Evolutionary conservation across 345 rosid species (phyloP).

Genomic region (Gossypium stocksii): DNA sequence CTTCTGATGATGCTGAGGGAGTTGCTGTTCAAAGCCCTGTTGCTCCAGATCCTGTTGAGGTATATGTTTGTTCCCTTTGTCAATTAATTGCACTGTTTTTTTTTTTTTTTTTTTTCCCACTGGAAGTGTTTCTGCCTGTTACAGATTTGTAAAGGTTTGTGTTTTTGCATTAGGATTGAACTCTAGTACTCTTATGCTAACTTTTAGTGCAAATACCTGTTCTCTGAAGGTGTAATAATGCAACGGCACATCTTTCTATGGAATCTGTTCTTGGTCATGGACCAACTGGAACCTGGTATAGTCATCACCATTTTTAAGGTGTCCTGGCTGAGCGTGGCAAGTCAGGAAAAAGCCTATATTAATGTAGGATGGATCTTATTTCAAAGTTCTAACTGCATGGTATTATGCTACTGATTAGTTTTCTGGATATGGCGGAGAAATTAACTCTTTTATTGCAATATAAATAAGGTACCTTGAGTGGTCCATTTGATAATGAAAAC

Average conservation of each 20-base stretch:
- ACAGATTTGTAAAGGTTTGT: not conserved
- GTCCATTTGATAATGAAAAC: conserved; percentile 4
- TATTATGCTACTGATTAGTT: not conserved
- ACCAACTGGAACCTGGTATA: not conserved
- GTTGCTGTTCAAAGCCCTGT: conserved; percentile 39
- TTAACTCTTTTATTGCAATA: not conserved
- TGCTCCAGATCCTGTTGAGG: conserved; percentile 82
- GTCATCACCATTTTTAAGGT: not conserved
- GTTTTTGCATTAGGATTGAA: not conserved
- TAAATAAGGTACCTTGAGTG: conserved; percentile 1
- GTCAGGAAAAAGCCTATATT: not conserved
- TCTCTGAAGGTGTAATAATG: not conserved
- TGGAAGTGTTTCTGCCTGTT: not conserved
- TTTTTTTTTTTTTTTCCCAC: not conserved
- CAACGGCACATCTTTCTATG: not conserved
- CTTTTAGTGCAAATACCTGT: not conserved
- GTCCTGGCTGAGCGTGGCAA: not conserved
- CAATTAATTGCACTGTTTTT: not conserved
- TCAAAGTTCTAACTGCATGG: not conserved
- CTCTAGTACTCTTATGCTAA: not conserved
- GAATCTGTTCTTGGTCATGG: not conserved
- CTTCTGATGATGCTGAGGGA: conserved; percentile 40
- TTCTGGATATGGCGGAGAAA: not conserved
- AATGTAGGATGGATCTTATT: not conserved
- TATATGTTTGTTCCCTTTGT: conserved; percentile 26